Evolutionary conservation across 169 alveolate genomes (phyloP).

Genomic region (Hammondia hammondi): DNA sequence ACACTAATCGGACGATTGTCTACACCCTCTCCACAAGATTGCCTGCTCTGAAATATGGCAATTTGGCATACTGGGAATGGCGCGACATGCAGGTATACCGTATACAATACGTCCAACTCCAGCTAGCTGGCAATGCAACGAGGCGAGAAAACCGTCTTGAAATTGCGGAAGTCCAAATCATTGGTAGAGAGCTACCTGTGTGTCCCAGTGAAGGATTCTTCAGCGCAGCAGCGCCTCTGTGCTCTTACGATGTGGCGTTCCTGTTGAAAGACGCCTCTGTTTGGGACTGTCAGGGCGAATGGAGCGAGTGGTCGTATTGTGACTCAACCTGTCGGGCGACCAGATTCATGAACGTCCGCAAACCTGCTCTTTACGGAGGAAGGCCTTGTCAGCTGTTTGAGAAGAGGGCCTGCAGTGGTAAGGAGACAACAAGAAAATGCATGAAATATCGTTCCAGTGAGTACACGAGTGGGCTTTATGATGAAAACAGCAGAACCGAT

Average conservation of each 20-base stretch:
- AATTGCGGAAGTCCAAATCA: background rate
- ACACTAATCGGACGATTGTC: background rate
- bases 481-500: no score
- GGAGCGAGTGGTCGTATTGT: constrained; percentile 52
- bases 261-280: background rate
- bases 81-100: constrained; percentile 20
- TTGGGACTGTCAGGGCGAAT: constrained; percentile 37
- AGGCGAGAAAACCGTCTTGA: background rate
- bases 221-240: background rate
- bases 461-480: no score
- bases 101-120: background rate
- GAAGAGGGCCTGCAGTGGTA: constrained; percentile 25
- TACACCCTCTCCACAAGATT: constrained; percentile 3
- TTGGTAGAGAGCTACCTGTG: constrained; percentile 1
- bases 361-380: constrained; percentile 21
- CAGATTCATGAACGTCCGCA: background rate
- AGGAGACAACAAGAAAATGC: background rate
- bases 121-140: background rate
- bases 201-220: constrained; percentile 25
- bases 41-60: background rate
- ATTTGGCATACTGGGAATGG: constrained; percentile 17
- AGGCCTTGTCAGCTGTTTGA: background rate
- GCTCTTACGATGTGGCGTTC: background rate
- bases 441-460: no score
- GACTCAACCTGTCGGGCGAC: constrained; percentile 37